These are phyloP conservation scores for Agapanthus africanus DNA, from an alignment of 106 monocot species.

Conservation along the genomic window DNA sequence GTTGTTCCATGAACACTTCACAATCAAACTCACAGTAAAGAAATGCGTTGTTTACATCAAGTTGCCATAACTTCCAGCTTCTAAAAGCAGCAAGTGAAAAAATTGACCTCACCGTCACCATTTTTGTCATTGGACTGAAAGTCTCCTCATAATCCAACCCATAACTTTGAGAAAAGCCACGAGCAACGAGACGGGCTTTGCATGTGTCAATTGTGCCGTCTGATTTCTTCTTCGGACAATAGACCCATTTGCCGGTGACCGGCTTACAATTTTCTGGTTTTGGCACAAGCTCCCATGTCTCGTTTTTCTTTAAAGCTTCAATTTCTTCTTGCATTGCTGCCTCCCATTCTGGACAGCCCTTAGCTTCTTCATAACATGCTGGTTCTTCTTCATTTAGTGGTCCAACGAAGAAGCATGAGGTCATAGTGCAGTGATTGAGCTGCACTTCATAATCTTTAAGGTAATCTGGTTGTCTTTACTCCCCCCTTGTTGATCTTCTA, in stretches of 20 bases:
- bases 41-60: slow-evolving; percentile 11
- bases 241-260: slow-evolving; percentile 9
- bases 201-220: background rate
- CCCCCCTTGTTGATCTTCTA: background rate
- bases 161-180: background rate
- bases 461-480: background rate
- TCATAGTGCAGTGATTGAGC: background rate
- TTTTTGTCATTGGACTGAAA: slow-evolving; percentile 9
- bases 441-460: slow-evolving; percentile 6
- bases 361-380: background rate
- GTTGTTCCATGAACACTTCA: slow-evolving; percentile 13
- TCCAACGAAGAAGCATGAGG: background rate
- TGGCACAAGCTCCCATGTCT: slow-evolving; percentile 5
- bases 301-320: slow-evolving; percentile 11
- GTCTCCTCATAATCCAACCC: slow-evolving; percentile 3
- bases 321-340: slow-evolving; percentile 10
- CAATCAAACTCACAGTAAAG: slow-evolving; percentile 4
- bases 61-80: slow-evolving; percentile 2
- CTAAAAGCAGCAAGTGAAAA: slow-evolving; percentile 7
- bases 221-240: background rate
- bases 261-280: slow-evolving; percentile 3
- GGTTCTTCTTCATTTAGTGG: background rate
- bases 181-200: background rate
- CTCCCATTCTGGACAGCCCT: background rate
- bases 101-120: slow-evolving; percentile 10